Conservation (phyloP, 2,329 filamentous ascomycete genomes). For the Didymella arachidicola region DNA sequence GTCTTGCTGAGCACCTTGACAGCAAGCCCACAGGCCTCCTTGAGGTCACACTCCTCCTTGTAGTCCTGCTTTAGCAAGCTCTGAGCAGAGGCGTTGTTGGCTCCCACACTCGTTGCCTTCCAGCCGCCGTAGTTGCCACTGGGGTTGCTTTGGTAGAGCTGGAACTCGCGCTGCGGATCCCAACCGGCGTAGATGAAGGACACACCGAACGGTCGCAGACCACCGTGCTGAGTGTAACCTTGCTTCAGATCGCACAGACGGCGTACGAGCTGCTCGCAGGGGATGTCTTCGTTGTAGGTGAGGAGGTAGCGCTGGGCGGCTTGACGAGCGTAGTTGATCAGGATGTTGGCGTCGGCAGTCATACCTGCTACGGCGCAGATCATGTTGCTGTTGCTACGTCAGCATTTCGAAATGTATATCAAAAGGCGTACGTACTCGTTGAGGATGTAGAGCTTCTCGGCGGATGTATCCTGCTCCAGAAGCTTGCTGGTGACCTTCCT, state of each 20-base stretch:
- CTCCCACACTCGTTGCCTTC: conserved; percentile 98
- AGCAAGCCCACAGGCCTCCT: conserved; percentile 95
- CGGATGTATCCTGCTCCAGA: conserved; percentile 98
- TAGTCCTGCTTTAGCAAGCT: conserved; percentile 99
- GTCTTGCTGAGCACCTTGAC: conserved; percentile 99
- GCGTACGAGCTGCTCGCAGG: conserved; percentile 97
- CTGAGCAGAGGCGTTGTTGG: conserved; percentile 97
- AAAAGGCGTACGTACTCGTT: conserved; percentile 76
- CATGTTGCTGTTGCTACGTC: conserved; percentile 79
- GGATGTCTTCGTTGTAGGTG: conserved; percentile 99
- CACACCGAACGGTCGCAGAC: conserved; percentile 95
- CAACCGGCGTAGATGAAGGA: conserved; percentile 99
- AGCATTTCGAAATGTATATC: conserved; percentile 1
- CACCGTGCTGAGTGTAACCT: conserved; percentile 98
- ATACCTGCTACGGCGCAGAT: conserved; percentile 99
- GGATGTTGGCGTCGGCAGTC: conserved; percentile 99
- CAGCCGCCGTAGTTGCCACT: conserved; percentile 98
- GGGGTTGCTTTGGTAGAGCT: conserved; percentile 98
- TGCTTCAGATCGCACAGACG: conserved; percentile 98
- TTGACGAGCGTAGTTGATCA: conserved; percentile 99
- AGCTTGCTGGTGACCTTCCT: conserved; percentile 99
- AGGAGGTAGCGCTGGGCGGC: conserved; percentile 96
- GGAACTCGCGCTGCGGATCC: conserved; percentile 95
- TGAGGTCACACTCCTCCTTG: conserved; percentile 95
- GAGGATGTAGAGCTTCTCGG: conserved; percentile 99